A percentile compares a stretch with the other conserved stretches of the same genome.
These are phyloP conservation scores for Corniculantispora saksenae DNA, from an alignment of 2,329 filamentous ascomycete genomes.

Conservation along the genomic window DNA sequence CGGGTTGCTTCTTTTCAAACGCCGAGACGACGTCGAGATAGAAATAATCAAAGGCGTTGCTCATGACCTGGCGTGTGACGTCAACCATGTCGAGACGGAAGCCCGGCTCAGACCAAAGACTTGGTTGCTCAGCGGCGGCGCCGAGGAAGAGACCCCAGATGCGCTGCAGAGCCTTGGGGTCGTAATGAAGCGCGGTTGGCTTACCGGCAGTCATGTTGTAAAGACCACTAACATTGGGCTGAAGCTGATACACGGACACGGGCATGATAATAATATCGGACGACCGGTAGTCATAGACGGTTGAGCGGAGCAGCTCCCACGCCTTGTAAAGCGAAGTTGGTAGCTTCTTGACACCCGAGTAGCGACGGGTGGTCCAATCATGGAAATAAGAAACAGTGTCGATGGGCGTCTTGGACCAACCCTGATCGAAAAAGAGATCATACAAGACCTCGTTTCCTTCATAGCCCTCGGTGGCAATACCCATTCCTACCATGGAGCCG, in stretches of 20 bases:
- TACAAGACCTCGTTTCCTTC: conserved; percentile 57
- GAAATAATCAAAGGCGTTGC: not conserved
- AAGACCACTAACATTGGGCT: conserved; percentile 3
- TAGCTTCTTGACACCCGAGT: conserved; percentile 28
- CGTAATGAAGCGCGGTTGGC: conserved; percentile 7
- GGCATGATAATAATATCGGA: not conserved
- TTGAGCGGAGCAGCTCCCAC: conserved; percentile 6
- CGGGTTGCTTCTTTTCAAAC: not conserved
- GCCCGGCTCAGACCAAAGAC: not conserved
- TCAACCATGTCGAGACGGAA: conserved; percentile 10
- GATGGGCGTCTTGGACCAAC: conserved; percentile 46
- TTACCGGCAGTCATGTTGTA: not conserved
- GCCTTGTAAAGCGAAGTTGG: conserved; percentile 1
- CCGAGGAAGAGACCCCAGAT: not conserved
- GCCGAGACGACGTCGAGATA: not conserved
- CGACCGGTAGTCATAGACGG: conserved; percentile 4
- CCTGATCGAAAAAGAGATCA: conserved; percentile 51
- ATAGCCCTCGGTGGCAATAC: conserved; percentile 50
- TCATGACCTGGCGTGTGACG: conserved; percentile 12
- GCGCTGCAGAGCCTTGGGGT: conserved; percentile 1
- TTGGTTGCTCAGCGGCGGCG: not conserved
- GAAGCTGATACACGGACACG: not conserved
- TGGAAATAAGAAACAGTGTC: conserved; percentile 47
- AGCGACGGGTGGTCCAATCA: conserved; percentile 46
- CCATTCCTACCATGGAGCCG: conserved; percentile 46